phyloP scores from a whole-genome alignment of 1,284 basidiomycete species.

The Cerrena zonata region DNA sequence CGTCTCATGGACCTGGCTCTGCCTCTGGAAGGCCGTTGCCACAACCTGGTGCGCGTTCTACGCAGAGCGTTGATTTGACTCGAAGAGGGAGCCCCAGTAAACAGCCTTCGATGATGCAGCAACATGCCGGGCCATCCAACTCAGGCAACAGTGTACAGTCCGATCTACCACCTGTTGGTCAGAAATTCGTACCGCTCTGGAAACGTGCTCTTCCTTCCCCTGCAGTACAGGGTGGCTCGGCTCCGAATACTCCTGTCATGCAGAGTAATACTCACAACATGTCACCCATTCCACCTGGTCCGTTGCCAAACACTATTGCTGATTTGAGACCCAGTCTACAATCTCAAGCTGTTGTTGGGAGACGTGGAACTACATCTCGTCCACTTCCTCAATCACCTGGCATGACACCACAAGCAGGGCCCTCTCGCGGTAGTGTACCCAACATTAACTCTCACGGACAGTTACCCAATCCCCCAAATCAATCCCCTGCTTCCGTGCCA shows the following conservation, averaged over 20 bases:
- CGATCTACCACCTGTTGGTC: constrained; percentile 11
- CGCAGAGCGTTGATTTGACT: constrained; percentile 2
- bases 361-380: not conserved
- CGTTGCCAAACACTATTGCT: not conserved
- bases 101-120: not conserved
- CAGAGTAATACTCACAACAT: not conserved
- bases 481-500: too few relatives aligned
- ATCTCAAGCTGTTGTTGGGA: not conserved
- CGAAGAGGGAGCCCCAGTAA: not conserved
- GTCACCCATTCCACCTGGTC: not conserved
- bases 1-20: not conserved
- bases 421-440: not conserved
- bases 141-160: not conserved
- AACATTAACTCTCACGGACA: not conserved
- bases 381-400: constrained; percentile 2
- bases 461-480: not conserved
- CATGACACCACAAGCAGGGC: not conserved
- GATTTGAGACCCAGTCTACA: not conserved
- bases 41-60: not conserved
- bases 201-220: constrained; percentile 25
- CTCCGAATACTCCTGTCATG: not conserved
- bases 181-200: constrained; percentile 28
- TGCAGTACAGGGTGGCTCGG: not conserved
- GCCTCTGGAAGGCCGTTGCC: constrained; percentile 2
- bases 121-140: not conserved